A percentile compares a stretch with the other conserved stretches of the same genome.
Evolutionary conservation across 1,139 yeast species (phyloP).

Genomic region (Yamadazyma atmosphaerica): DNA sequence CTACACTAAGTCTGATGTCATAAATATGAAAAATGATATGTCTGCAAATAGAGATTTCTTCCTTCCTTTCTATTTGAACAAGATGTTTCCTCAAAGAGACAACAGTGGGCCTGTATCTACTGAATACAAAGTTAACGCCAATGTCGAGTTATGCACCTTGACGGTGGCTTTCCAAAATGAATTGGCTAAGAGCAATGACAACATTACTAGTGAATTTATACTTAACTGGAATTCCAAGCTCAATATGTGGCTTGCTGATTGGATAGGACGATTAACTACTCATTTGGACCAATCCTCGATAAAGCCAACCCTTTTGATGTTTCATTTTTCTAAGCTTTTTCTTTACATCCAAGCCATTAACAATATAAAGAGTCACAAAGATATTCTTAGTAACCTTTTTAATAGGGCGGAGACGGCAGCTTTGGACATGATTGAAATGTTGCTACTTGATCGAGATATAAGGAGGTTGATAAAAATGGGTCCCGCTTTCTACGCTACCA

Average conservation of each 20-base stretch:
- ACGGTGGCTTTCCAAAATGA: conserved; percentile 8
- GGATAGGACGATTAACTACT: conserved; percentile 9
- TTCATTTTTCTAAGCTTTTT: conserved; percentile 9
- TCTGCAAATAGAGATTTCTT: conserved; percentile 10
- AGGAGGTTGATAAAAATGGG: conserved; percentile 8
- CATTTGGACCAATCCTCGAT: conserved; percentile 8
- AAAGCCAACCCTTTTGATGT: conserved; percentile 8
- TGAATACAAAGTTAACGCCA: conserved; percentile 10
- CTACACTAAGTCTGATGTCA: conserved; percentile 8
- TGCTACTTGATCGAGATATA: conserved; percentile 8
- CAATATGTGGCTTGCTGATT: conserved; percentile 10
- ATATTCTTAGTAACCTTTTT: conserved; percentile 1
- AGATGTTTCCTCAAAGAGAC: conserved; percentile 6
- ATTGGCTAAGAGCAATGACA: background rate
- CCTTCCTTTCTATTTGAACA: conserved; percentile 8
- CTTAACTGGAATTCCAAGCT: conserved; percentile 6
- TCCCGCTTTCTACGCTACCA: conserved; percentile 10
- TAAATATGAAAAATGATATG: conserved; percentile 7
- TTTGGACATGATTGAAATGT: conserved; percentile 9
- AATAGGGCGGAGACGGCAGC: conserved; percentile 8
- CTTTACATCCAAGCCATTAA: conserved; percentile 9
- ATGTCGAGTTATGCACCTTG: conserved; percentile 10
- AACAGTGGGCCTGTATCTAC: conserved; percentile 4
- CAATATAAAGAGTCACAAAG: background rate
- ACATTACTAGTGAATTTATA: conserved; percentile 4